Conservation (phyloP, 192 early-diverging fungal species). For the Funneliformis mosseae region DNA sequence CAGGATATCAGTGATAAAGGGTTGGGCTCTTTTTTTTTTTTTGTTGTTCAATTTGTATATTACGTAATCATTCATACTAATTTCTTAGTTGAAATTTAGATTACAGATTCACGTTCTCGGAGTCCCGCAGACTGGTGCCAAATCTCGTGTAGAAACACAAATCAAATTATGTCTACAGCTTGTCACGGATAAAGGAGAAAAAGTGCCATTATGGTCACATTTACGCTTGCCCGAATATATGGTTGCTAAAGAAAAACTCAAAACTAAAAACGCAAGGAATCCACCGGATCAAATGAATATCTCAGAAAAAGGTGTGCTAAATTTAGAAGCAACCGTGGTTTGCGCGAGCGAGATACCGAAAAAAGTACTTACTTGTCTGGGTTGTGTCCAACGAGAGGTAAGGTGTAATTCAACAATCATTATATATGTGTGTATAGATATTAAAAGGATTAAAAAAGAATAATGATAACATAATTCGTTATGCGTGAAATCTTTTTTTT, state of each 20-base stretch:
- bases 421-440: background rate
- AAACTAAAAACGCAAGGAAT: conserved; percentile 45
- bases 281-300: conserved; percentile 27
- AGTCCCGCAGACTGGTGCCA: conserved; percentile 61
- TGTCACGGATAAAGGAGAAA: conserved; percentile 67
- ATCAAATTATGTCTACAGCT: conserved; percentile 90
- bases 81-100: background rate
- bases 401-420: background rate
- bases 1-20: conserved; percentile 14
- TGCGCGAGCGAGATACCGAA: conserved; percentile 80
- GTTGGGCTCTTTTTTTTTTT: background rate
- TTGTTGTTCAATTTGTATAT: background rate
- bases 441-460: background rate
- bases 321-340: conserved; percentile 81
- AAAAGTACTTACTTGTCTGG: conserved; percentile 76
- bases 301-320: conserved; percentile 43
- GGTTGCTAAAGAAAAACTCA: conserved; percentile 77
- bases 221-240: conserved; percentile 81
- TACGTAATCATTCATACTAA: background rate
- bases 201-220: conserved; percentile 78
- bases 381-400: conserved; percentile 84
- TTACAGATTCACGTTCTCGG: conserved; percentile 39
- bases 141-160: conserved; percentile 94
- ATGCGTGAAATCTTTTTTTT: background rate
- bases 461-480: background rate